Base-by-base conservation (phyloP, 371 early-diverging fungal species). In the Circinella minor region DNA sequence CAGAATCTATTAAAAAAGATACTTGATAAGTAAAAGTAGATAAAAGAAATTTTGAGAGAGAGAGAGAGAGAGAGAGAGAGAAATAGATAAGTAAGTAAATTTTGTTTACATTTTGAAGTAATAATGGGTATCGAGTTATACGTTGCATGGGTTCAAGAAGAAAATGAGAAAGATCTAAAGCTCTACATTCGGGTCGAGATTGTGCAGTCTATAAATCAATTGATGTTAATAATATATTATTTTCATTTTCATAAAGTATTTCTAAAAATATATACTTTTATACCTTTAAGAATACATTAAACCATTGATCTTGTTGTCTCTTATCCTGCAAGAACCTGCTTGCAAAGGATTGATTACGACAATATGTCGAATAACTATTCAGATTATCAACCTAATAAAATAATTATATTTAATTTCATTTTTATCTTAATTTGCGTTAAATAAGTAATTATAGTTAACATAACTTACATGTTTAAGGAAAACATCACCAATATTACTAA, bases 61-160 rank as follows among this genome's bases (percentile, higher is more conserved):
- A 11, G 15, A 15, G 9, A 47, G 27, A 27, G 27, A 27, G 3
- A 15, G 47, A 11, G 15, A 15, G 9, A 47, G 47, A 47, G 47
- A 47, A 47, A 15, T 11, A 11, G 15, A 47, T 3, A 47, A 47
- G 9, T 3, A 47, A 47, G 9, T 47, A 47, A 15, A 11, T 47
- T 11, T 47, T 47, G 15, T 47, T 34, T n/a, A 4, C 90, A 80
- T 96, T 92, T 60, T 92, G 90, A 55, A 98, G 81, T 7, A 98
- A 81, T 39, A 98, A 85, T 4, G 97, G 92, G 77, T 97, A 97
- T 77, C 96, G 83, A 43, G 96, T 96, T 39, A 98, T 92, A 51
- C 99, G 89, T 76, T 98, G 98, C 80, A 97, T 90, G 7, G 99
- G 99, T 48, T 94, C 86, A 39, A 98, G 81, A 67, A 98, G 77